phyloP scores from a whole-genome alignment of 768 basidiomycete species.

The Amanita inopinata region DNA sequence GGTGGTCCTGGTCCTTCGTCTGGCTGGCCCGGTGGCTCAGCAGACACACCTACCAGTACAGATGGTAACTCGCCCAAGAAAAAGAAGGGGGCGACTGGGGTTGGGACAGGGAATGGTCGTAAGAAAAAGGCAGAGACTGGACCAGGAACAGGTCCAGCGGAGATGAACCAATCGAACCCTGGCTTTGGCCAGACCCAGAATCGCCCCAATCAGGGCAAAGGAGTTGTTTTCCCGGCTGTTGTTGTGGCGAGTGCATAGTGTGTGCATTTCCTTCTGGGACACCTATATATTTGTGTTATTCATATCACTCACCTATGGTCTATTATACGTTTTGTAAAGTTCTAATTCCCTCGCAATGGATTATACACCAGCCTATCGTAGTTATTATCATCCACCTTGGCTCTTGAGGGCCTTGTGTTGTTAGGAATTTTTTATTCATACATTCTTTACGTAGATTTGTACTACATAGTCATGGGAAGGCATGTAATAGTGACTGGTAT shows the following conservation, averaged over 20 bases:
- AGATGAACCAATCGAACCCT: slow-evolving; percentile 2
- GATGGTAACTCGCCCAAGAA: slow-evolving; percentile 24
- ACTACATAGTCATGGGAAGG: no score
- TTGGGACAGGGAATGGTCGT: slow-evolving; percentile 35
- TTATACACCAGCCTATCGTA: no score
- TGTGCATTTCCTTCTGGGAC: no score
- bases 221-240: slow-evolving; percentile 4
- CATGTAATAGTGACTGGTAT: no score
- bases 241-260: slow-evolving; percentile 7
- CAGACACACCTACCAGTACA: slow-evolving; percentile 2
- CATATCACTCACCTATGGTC: no score
- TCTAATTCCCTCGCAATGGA: no score
- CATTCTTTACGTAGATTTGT: no score
- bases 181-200: slow-evolving; percentile 5
- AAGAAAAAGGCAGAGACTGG: slow-evolving; percentile 35
- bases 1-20: slow-evolving; percentile 10
- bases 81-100: slow-evolving; percentile 31
- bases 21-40: slow-evolving; percentile 14
- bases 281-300: no score
- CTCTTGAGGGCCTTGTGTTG: no score
- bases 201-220: slow-evolving; percentile 1
- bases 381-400: no score
- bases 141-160: neutral
- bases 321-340: no score
- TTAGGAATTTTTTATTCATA: no score